Base-by-base conservation (phyloP, 2,329 filamentous ascomycete genomes). In the Cryphonectria parasitica region DNA sequence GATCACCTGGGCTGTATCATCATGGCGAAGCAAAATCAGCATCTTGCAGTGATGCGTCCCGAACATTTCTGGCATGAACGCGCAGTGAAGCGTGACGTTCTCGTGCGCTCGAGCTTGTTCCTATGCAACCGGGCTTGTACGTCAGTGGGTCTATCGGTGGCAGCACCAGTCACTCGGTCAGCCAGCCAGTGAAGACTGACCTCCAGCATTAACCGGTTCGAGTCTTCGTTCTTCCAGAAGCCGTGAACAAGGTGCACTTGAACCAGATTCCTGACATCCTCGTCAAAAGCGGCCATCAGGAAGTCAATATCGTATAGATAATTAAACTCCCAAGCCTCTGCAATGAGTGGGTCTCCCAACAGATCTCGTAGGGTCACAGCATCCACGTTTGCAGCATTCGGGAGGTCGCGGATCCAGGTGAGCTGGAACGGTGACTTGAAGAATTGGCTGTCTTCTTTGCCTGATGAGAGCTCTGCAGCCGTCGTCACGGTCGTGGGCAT, bases 11-110 rank as follows among this genome's bases (percentile, higher is more conserved):
- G 91, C 92, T 0, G 86, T 88, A 73, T 91, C 89, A 77, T 97
- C 93, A 78, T 92, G 90, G 6, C 92, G 87, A 72, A 97, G 84
- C 4, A 97, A 80, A n/a, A 97, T 83, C 79, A 97, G 88, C 92
- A 97, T 96, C 80, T 97, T 96, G 17, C 92, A 85, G 75, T 91
- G 94, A 79, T 97, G 94, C 0, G 94, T 97, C 2, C 94, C 94
- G 77, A 94, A 97, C 74, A 90, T 88, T 77, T 95, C 92, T 0
- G 93, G 92, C 87, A 97, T 91, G 71, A 90, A 93, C 0, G 94
- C 93, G 22, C 87, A 83, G 72, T 94, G 89, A 0, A 94, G 84
- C 31, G 88, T 84, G 31, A 96, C 87, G 77, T 96, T 95, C 2
- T 84, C 77, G 76, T 91, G 89, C 19, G 83, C 83, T 19, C 83